Percentiles rank a stretch among this genome's conserved stretches.
Evolutionary conservation across 805 yeast species (phyloP).

Genomic region (Sungouiella thailandica): DNA sequence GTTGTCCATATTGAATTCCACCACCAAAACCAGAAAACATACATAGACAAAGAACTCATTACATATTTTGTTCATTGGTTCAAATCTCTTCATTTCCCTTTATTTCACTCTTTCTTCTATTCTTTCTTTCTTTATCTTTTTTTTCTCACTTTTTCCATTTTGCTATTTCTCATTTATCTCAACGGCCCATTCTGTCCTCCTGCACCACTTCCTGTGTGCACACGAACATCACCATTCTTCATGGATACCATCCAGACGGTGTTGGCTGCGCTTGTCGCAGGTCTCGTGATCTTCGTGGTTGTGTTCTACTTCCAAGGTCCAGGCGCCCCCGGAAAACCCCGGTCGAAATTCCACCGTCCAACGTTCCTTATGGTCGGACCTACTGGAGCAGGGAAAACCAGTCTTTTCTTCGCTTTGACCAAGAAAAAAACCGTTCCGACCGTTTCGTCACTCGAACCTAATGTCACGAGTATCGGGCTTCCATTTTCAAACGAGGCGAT

Average conservation of each 20-base stretch:
- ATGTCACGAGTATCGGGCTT: slow-evolving; percentile 21
- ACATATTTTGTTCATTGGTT: too few relatives aligned
- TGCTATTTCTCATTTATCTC: neutral
- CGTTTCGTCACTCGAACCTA: slow-evolving; percentile 37
- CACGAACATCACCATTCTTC: neutral
- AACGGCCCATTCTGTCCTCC: neutral
- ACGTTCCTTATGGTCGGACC: slow-evolving; percentile 64
- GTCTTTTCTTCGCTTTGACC: slow-evolving; percentile 38
- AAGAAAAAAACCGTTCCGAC: slow-evolving; percentile 15
- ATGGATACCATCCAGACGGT: slow-evolving; percentile 13
- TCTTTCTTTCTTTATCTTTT: neutral
- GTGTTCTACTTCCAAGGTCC: slow-evolving; percentile 6
- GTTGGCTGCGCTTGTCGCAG: slow-evolving; percentile 11
- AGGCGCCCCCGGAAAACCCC: neutral
- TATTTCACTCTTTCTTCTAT: neutral
- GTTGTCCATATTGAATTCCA: too few relatives aligned
- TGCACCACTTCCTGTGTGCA: too few relatives aligned
- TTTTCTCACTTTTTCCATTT: neutral
- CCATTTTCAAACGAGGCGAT: slow-evolving; percentile 34
- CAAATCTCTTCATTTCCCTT: neutral
- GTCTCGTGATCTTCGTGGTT: slow-evolving; percentile 10
- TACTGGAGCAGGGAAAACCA: slow-evolving; percentile 62
- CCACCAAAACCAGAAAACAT: too few relatives aligned
- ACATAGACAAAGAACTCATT: too few relatives aligned
- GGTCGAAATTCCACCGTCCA: slow-evolving; percentile 34